Percentiles rank a stretch among this genome's conserved stretches.
These are phyloP conservation scores for Stylosanthes scabra DNA, from an alignment of 331 rosid species.

Conservation along the genomic window DNA sequence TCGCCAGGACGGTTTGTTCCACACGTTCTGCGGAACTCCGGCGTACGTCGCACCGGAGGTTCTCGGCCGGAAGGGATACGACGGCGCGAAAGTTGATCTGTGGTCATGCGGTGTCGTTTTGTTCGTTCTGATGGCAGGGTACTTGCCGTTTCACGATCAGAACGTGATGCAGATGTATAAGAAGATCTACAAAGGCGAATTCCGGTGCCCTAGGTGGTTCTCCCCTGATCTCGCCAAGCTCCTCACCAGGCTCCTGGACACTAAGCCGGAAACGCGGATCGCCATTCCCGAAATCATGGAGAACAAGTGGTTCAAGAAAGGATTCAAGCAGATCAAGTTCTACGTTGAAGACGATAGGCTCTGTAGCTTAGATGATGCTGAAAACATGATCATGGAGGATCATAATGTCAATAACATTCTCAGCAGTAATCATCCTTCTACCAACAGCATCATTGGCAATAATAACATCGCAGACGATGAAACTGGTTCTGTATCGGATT, in stretches of 20 bases:
- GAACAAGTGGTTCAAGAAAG: constrained; percentile 67
- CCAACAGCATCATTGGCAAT: too few species aligned
- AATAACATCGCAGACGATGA: constrained; percentile 33
- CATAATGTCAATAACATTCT: not conserved
- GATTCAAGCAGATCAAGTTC: constrained; percentile 61
- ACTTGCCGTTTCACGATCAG: constrained; percentile 66
- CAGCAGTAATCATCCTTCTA: too few species aligned
- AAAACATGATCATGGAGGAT: constrained; percentile 17
- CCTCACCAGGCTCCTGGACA: constrained; percentile 50
- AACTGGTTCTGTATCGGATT: constrained; percentile 36
- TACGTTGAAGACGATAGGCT: constrained; percentile 64
- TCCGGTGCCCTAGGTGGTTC: constrained; percentile 66
- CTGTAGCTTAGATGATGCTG: constrained; percentile 57
- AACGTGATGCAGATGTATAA: constrained; percentile 69
- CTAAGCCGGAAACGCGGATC: constrained; percentile 56
- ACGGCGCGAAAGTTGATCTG: constrained; percentile 63
- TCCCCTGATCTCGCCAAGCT: constrained; percentile 52
- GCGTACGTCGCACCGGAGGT: constrained; percentile 78
- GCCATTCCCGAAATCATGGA: constrained; percentile 65
- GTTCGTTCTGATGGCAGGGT: constrained; percentile 72
- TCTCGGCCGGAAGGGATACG: constrained; percentile 60
- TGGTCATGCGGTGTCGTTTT: constrained; percentile 74
- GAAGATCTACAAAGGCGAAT: constrained; percentile 64
- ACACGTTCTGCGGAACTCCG: constrained; percentile 71
- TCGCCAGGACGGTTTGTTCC: constrained; percentile 63